phyloP scores from a whole-genome alignment of 805 yeast species.

The Candida endomychidarum region DNA sequence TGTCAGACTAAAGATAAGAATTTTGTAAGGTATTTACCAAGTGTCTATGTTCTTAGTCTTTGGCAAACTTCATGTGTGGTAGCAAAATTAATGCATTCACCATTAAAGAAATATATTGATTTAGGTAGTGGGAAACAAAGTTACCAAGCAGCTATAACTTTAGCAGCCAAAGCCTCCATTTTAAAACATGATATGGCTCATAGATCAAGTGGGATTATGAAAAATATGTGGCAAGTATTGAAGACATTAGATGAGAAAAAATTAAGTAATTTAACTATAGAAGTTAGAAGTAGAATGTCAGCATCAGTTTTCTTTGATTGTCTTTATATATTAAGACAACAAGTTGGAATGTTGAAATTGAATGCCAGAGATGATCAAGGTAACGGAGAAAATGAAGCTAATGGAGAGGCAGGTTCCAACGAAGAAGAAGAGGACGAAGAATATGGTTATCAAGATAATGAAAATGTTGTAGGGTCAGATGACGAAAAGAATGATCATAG shows the following conservation, averaged over 20 bases:
- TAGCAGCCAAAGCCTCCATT: slow-evolving; percentile 78
- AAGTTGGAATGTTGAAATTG: slow-evolving; percentile 78
- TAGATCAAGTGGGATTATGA: slow-evolving; percentile 90
- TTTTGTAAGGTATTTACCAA: slow-evolving; percentile 78
- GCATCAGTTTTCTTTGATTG: slow-evolving; percentile 93
- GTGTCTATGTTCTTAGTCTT: slow-evolving; percentile 72
- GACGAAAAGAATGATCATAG: slow-evolving; percentile 22
- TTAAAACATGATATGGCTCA: slow-evolving; percentile 90
- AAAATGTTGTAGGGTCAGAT: slow-evolving; percentile 24
- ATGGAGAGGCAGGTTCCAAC: slow-evolving; percentile 25
- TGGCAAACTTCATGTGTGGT: slow-evolving; percentile 94
- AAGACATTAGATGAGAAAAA: slow-evolving; percentile 60
- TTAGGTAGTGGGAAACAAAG: slow-evolving; percentile 67
- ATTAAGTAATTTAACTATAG: slow-evolving; percentile 44
- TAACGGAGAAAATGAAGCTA: slow-evolving; percentile 29
- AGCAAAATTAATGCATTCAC: slow-evolving; percentile 75
- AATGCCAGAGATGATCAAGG: slow-evolving; percentile 36
- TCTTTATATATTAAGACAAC: slow-evolving; percentile 77
- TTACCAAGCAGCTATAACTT: slow-evolving; percentile 62
- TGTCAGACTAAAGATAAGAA: slow-evolving; percentile 59
- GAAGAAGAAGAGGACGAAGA: slow-evolving; percentile 26
- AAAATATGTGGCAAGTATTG: slow-evolving; percentile 88
- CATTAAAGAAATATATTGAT: slow-evolving; percentile 66
- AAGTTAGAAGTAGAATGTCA: slow-evolving; percentile 80
- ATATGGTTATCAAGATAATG: slow-evolving; percentile 20